Percentiles rank a stretch among this genome's conserved stretches.
Evolutionary conservation across 2,329 filamentous ascomycete species (phyloP).

Genomic region (Fusarium acutatum): DNA sequence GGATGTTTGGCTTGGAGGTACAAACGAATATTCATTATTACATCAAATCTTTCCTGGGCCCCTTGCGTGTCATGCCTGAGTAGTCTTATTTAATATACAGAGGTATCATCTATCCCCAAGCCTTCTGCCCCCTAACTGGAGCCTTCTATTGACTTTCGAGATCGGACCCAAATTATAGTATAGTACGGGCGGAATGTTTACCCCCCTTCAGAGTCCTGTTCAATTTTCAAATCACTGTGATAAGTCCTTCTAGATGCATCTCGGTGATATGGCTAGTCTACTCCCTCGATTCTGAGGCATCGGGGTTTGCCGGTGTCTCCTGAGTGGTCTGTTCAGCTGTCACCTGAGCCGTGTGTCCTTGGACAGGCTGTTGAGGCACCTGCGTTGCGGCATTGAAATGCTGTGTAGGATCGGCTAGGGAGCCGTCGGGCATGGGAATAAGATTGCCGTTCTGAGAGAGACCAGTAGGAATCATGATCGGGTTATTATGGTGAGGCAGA

Average conservation of each 20-base stretch:
- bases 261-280: not conserved
- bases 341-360: slow-evolving; percentile 2
- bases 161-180: slow-evolving; percentile 1
- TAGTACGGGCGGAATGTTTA: not conserved
- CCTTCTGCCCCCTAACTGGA: not conserved
- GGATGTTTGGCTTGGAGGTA: not conserved
- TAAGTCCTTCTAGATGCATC: not conserved
- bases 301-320: slow-evolving; percentile 2
- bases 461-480: slow-evolving; percentile 35
- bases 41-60: not conserved
- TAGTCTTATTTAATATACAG: slow-evolving; percentile 36
- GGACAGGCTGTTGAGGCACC: slow-evolving; percentile 6
- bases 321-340: slow-evolving; percentile 22
- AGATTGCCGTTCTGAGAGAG: slow-evolving; percentile 23
- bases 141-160: not conserved
- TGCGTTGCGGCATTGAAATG: slow-evolving; percentile 4
- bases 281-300: slow-evolving; percentile 3
- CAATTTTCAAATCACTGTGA: slow-evolving; percentile 2
- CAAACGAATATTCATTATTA: not conserved
- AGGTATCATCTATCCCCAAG: slow-evolving; percentile 38
- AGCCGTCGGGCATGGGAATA: slow-evolving; percentile 24
- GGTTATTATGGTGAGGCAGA: slow-evolving; percentile 37
- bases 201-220: not conserved
- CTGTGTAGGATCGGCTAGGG: slow-evolving; percentile 26
- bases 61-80: slow-evolving; percentile 2